Conservation (phyloP, 805 yeast genomes). For the Kluyveromyces nonfermentans region DNA sequence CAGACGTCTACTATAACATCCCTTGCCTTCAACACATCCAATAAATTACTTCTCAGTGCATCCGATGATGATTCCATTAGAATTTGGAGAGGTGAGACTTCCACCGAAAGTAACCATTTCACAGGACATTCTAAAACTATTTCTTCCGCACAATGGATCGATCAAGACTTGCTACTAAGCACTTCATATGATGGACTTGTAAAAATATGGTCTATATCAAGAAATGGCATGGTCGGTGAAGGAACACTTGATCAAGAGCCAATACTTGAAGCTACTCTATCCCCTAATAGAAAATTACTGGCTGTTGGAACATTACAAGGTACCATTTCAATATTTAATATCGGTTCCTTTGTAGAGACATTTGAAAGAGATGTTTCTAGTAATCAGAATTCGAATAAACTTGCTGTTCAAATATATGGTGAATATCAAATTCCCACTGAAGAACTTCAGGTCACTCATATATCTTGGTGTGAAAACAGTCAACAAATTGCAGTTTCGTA, state of each 20-base stretch:
- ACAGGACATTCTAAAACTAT: conserved; percentile 52
- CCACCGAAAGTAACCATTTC: conserved; percentile 40
- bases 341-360: conserved; percentile 14
- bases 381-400: conserved; percentile 7
- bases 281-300: conserved; percentile 39
- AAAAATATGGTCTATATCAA: conserved; percentile 51
- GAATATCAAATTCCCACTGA: conserved; percentile 16
- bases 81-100: conserved; percentile 63
- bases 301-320: conserved; percentile 66
- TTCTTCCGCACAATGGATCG: conserved; percentile 48
- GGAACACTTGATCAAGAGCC: conserved; percentile 42
- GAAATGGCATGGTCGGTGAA: conserved; percentile 17
- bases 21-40: conserved; percentile 42
- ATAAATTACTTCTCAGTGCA: conserved; percentile 56
- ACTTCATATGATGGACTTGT: conserved; percentile 65
- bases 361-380: background rate
- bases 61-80: conserved; percentile 69
- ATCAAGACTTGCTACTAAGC: conserved; percentile 35
- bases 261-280: conserved; percentile 43
- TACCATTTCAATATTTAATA: conserved; percentile 43
- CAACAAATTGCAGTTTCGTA: conserved; percentile 26
- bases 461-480: conserved; percentile 29
- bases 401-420: conserved; percentile 20
- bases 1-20: conserved; percentile 53
- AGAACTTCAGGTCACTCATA: conserved; percentile 24